A percentile compares a stretch with the other conserved stretches of the same genome.
These are phyloP conservation scores for Aspergillus proliferans DNA, from an alignment of 2,329 filamentous ascomycete genomes.

Conservation along the genomic window DNA sequence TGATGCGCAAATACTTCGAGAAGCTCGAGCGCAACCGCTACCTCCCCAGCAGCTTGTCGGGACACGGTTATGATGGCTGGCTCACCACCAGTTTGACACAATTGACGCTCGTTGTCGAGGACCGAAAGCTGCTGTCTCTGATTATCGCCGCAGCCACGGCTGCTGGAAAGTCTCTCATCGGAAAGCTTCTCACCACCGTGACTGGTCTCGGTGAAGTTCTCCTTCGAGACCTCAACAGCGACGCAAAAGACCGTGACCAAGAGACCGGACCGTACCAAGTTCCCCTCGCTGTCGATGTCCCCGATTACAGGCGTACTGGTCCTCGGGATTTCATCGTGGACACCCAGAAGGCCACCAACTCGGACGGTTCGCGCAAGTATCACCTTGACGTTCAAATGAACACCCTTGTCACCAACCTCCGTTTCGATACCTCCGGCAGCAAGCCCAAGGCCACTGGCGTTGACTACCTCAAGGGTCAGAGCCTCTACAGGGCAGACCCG, in stretches of 20 bases:
- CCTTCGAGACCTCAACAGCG: constrained; percentile 48
- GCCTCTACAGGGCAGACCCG: constrained; percentile 43
- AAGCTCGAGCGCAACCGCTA: constrained; percentile 51
- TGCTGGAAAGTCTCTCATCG: constrained; percentile 39
- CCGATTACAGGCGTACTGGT: constrained; percentile 45
- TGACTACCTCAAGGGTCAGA: constrained; percentile 41
- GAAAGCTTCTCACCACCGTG: constrained; percentile 35
- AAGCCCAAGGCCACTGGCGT: constrained; percentile 42
- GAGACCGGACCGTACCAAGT: constrained; percentile 51
- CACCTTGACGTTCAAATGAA: constrained; percentile 49
- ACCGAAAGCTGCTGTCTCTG: constrained; percentile 50
- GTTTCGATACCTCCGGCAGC: constrained; percentile 32
- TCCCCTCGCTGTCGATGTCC: constrained; percentile 49
- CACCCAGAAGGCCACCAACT: constrained; percentile 44
- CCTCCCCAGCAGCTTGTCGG: constrained; percentile 34
- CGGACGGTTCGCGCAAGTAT: constrained; percentile 49
- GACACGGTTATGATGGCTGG: constrained; percentile 57
- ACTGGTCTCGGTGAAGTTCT: constrained; percentile 43
- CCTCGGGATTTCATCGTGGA: constrained; percentile 52
- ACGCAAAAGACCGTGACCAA: constrained; percentile 40
- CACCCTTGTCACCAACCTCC: constrained; percentile 41
- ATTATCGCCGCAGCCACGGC: constrained; percentile 49
- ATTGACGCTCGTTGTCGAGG: constrained; percentile 46
- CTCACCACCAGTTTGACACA: constrained; percentile 47
- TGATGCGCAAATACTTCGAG: constrained; percentile 52